Conservation (phyloP, 2,329 filamentous ascomycete species). For the Penicillium psychrosexuale region DNA sequence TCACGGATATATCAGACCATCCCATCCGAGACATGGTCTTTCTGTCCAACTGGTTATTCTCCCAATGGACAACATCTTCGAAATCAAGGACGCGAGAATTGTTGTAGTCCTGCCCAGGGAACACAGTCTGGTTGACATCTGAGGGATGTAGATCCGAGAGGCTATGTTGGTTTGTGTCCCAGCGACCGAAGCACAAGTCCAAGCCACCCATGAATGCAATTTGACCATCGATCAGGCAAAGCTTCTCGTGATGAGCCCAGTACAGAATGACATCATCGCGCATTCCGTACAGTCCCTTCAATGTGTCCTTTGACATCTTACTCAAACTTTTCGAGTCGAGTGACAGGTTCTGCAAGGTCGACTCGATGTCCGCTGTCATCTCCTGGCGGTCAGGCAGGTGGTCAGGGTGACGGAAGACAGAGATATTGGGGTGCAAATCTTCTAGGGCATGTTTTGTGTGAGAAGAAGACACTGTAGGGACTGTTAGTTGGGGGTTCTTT, state of each 20-base stretch:
- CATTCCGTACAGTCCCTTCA: constrained; percentile 78
- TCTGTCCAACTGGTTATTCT: constrained; percentile 82
- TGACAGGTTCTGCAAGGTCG: constrained; percentile 55
- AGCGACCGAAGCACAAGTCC: constrained; percentile 83
- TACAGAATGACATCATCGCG: constrained; percentile 78
- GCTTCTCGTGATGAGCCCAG: constrained; percentile 93
- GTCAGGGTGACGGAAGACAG: constrained; percentile 86
- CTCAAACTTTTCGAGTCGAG: constrained; percentile 55
- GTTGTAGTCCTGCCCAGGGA: constrained; percentile 90
- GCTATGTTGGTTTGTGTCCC: constrained; percentile 82
- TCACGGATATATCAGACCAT: constrained; percentile 84
- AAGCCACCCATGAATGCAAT: constrained; percentile 88
- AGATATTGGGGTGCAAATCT: constrained; percentile 74
- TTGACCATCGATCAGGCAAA: constrained; percentile 75
- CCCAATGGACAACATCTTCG: constrained; percentile 70
- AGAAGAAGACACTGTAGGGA: constrained; percentile 55
- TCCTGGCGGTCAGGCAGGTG: constrained; percentile 73
- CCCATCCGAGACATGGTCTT: constrained; percentile 81
- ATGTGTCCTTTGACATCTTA: constrained; percentile 66
- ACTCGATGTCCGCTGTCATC: constrained; percentile 56
- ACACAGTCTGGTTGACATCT: constrained; percentile 71
- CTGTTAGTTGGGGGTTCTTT: neutral
- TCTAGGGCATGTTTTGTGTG: constrained; percentile 81
- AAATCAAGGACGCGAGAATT: constrained; percentile 84
- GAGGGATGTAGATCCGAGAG: constrained; percentile 81